A percentile compares a stretch with the other conserved stretches of the same genome.
phyloP scores from a whole-genome alignment of 441 rosid species.

The Kokia cookei region DNA sequence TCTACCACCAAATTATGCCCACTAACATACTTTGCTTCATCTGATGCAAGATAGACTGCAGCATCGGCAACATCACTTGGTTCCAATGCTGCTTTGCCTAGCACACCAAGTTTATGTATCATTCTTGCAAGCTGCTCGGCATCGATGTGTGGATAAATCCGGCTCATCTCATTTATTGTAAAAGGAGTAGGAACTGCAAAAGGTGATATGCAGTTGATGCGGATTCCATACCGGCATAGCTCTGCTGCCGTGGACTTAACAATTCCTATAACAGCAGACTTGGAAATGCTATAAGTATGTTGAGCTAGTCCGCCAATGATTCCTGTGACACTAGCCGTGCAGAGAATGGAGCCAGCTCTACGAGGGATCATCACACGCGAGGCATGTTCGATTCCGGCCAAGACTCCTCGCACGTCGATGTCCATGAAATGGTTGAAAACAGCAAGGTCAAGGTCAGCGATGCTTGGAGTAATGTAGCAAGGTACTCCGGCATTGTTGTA shows the following conservation, averaged over 20 bases:
- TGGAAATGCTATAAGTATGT: conserved; percentile 65
- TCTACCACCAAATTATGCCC: conserved; percentile 76
- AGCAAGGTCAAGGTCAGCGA: conserved; percentile 61
- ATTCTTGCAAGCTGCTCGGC: conserved; percentile 25
- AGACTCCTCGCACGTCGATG: conserved; percentile 62
- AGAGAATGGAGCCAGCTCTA: conserved; percentile 56
- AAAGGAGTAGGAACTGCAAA: conserved; percentile 58
- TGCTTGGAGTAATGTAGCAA: conserved; percentile 52
- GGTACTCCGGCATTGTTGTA: conserved; percentile 77
- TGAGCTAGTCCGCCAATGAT: conserved; percentile 67
- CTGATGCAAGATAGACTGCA: conserved; percentile 72
- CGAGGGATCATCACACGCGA: conserved; percentile 74
- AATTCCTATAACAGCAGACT: conserved; percentile 49
- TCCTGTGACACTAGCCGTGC: conserved; percentile 69
- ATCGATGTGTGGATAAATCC: conserved; percentile 31
- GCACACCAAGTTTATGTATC: conserved; percentile 34
- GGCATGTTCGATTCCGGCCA: conserved; percentile 68
- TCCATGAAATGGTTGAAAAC: conserved; percentile 54
- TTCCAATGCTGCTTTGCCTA: conserved; percentile 53
- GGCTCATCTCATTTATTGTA: conserved; percentile 46
- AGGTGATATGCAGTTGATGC: conserved; percentile 79
- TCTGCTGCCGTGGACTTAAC: conserved; percentile 65
- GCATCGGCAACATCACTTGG: conserved; percentile 72
- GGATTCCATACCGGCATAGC: conserved; percentile 50
- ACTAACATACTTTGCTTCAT: conserved; percentile 28